A percentile compares a stretch with the other conserved stretches of the same genome.
Conservation (phyloP, 2,329 filamentous ascomycete species). For the Nemania sp. region DNA sequence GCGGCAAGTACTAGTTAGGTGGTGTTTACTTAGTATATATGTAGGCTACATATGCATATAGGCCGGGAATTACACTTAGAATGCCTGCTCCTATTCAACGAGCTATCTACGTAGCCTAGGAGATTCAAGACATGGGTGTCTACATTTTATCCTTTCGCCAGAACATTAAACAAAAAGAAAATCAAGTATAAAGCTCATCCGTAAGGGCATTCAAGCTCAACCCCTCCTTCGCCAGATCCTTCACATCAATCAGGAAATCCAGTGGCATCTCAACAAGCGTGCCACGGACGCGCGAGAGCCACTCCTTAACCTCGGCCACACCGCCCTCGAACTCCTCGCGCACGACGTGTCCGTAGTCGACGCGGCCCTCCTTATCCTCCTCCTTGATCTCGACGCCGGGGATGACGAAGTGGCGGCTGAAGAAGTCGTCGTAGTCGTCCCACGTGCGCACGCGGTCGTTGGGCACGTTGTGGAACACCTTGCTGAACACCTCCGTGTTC, state of each 20-base stretch:
- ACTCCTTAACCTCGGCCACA: conserved; percentile 77
- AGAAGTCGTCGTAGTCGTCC: conserved; percentile 80
- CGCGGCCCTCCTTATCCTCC: conserved; percentile 58
- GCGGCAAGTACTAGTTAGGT: too few relatives aligned
- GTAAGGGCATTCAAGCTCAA: conserved; percentile 78
- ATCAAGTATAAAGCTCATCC: conserved; percentile 75
- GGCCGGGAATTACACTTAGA: too few relatives aligned
- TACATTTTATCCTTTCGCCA: neutral
- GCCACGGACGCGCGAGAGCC: conserved; percentile 74
- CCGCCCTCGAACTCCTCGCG: conserved; percentile 80
- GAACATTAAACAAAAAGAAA: neutral
- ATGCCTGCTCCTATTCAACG: too few relatives aligned
- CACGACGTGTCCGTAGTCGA: conserved; percentile 89
- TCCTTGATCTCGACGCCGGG: conserved; percentile 59
- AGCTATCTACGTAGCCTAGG: neutral
- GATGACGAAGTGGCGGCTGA: conserved; percentile 72
- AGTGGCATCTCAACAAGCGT: conserved; percentile 91
- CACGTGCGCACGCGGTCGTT: conserved; percentile 76
- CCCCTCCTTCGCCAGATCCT: conserved; percentile 88
- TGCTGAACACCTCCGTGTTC: conserved; percentile 85
- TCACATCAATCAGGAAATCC: conserved; percentile 82
- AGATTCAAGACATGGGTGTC: neutral
- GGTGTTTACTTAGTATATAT: too few relatives aligned
- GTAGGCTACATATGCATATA: too few relatives aligned
- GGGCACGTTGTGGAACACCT: conserved; percentile 84